These are phyloP conservation scores for Betula pendula DNA, from an alignment of 306 rosid species.

Conservation along the genomic window DNA sequence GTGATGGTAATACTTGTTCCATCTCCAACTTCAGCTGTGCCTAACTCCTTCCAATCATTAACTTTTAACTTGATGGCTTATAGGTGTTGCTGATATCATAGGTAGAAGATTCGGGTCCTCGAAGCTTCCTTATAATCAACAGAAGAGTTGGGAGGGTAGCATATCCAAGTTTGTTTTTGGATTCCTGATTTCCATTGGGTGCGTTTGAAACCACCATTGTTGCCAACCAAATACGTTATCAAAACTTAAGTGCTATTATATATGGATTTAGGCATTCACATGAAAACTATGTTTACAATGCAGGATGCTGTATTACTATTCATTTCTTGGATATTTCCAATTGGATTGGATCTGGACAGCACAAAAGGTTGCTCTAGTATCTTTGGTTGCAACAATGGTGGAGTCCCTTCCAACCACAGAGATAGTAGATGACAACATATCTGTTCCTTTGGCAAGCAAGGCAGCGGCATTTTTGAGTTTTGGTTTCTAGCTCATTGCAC, in stretches of 20 bases:
- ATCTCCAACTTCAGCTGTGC: slow-evolving; percentile 1
- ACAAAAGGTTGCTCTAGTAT: slow-evolving; percentile 63
- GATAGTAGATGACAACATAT: slow-evolving; percentile 77
- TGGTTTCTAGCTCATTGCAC: slow-evolving; percentile 27
- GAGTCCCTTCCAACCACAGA: slow-evolving; percentile 74
- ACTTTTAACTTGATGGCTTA: slow-evolving; percentile 10
- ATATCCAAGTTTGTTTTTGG: slow-evolving; percentile 81
- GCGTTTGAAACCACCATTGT: slow-evolving; percentile 15
- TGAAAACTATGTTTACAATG: slow-evolving; percentile 21
- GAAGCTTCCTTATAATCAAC: slow-evolving; percentile 79
- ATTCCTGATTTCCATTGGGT: slow-evolving; percentile 77
- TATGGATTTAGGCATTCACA: slow-evolving; percentile 22
- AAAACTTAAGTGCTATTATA: slow-evolving; percentile 1
- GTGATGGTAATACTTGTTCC: slow-evolving; percentile 61
- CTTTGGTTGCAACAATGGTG: slow-evolving; percentile 74
- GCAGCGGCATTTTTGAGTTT: slow-evolving; percentile 51
- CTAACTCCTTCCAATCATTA: slow-evolving; percentile 6
- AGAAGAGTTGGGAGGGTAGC: slow-evolving; percentile 91
- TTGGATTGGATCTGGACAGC: slow-evolving; percentile 54
- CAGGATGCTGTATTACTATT: slow-evolving; percentile 79
- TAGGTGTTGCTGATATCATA: slow-evolving; percentile 90
- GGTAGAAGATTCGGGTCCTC: slow-evolving; percentile 78
- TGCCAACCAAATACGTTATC: not conserved
- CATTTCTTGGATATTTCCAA: slow-evolving; percentile 60
- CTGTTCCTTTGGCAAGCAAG: slow-evolving; percentile 83